Conservation (phyloP, 495 filamentous ascomycete species). For the Pseudomonodictys pantanalensis region DNA sequence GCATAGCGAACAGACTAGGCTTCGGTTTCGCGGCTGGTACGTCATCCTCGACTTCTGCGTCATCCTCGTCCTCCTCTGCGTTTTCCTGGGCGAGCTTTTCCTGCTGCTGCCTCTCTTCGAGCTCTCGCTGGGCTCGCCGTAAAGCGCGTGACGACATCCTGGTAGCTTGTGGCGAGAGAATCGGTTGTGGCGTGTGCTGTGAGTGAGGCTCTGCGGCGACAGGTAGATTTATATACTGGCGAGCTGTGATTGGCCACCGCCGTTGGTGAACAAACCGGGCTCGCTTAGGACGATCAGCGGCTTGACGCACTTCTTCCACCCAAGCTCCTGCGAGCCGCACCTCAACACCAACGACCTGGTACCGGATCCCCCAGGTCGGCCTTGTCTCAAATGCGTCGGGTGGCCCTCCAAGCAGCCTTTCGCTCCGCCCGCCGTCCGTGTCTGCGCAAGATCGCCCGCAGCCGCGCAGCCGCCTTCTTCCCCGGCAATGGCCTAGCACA, state of each 20-base stretch:
- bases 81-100: constrained; percentile 51
- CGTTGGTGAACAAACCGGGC: too few relatives aligned
- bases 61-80: constrained; percentile 40
- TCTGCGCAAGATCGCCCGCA: constrained; percentile 52
- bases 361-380: not conserved
- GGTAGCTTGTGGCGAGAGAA: not conserved
- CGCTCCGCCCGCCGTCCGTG: constrained; percentile 59
- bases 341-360: not conserved
- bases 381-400: constrained; percentile 62
- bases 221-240: not conserved
- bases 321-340: not conserved
- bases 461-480: constrained; percentile 47
- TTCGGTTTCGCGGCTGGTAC: constrained; percentile 14
- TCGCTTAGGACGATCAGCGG: too few relatives aligned
- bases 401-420: constrained; percentile 57
- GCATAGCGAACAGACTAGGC: constrained; percentile 30
- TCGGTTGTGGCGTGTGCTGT: not conserved
- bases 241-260: constrained; percentile 2
- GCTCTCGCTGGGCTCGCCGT: constrained; percentile 67
- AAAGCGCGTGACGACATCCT: constrained; percentile 79
- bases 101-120: constrained; percentile 50
- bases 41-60: constrained; percentile 36
- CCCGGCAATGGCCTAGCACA: constrained; percentile 49
- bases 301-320: not conserved
- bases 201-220: not conserved